These are phyloP conservation scores for Centella asiatica DNA, from an alignment of 129 eudicot species.

Conservation along the genomic window DNA sequence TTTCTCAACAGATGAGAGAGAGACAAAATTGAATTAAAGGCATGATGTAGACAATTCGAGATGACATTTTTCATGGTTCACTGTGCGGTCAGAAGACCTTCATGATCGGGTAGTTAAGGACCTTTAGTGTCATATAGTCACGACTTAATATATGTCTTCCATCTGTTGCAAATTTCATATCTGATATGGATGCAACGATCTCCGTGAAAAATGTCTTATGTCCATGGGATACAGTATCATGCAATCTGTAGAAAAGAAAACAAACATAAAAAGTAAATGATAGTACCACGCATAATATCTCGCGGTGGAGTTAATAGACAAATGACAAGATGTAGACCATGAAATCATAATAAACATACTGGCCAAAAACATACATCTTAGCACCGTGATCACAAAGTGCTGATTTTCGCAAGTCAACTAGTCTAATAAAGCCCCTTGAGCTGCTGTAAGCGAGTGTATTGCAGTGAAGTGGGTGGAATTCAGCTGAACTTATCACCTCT, in stretches of 20 bases:
- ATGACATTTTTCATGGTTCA: neutral
- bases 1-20: neutral
- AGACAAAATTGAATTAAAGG: neutral
- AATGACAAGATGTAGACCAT: neutral
- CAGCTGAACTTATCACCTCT: constrained; percentile 96
- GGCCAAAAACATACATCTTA: constrained; percentile 46
- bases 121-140: constrained; percentile 88
- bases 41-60: neutral
- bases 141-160: constrained; percentile 82
- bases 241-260: constrained; percentile 42
- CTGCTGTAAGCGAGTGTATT: constrained; percentile 80
- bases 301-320: neutral
- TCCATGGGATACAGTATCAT: constrained; percentile 44
- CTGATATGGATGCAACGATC: constrained; percentile 70
- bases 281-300: neutral
- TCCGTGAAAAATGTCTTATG: constrained; percentile 75
- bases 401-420: constrained; percentile 84
- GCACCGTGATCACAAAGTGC: constrained; percentile 78
- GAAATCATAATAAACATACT: neutral
- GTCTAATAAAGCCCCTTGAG: constrained; percentile 78
- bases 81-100: constrained; percentile 4
- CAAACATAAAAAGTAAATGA: neutral
- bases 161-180: constrained; percentile 59
- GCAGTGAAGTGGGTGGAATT: constrained; percentile 80
- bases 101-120: constrained; percentile 1